A percentile compares a stretch with the other conserved stretches of the same genome.
Evolutionary conservation across 169 alveolate species (phyloP).

Genomic region (Plasmodium gaboni): DNA sequence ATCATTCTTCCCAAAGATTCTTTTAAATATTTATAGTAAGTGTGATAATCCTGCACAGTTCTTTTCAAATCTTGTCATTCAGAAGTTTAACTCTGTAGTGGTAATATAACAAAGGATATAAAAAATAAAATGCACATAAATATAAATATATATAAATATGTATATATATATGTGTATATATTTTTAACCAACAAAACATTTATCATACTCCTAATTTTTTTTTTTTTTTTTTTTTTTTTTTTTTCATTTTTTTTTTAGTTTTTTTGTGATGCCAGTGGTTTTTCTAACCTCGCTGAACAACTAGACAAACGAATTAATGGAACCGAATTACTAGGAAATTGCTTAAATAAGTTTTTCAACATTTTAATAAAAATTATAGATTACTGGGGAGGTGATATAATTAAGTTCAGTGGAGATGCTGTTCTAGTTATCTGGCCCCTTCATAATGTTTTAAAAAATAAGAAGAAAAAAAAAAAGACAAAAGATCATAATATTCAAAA

Average conservation of each 20-base stretch:
- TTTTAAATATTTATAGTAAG: conserved; percentile 33
- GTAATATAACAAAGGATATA: background rate
- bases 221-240: background rate
- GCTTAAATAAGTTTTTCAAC: conserved; percentile 86
- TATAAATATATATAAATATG: background rate
- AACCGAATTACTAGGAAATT: conserved; percentile 86
- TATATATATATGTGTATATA: background rate
- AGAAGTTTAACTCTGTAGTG: conserved; percentile 58
- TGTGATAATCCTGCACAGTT: conserved; percentile 37
- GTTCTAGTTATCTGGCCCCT: conserved; percentile 90
- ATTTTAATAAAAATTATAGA: conserved; percentile 87
- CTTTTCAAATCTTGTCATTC: conserved; percentile 35
- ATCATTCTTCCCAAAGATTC: conserved; percentile 46
- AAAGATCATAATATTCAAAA: background rate
- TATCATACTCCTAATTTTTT: too few relatives aligned
- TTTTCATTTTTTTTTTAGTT: conserved; percentile 13
- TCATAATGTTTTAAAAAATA: background rate
- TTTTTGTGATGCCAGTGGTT: conserved; percentile 90
- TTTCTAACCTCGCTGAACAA: conserved; percentile 87
- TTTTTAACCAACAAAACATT: background rate
- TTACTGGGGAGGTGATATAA: conserved; percentile 91
- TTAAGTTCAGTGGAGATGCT: conserved; percentile 92
- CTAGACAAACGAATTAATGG: conserved; percentile 85
- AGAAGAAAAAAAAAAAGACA: background rate
- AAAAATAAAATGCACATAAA: background rate